Evolutionary conservation across 345 rosid genomes (phyloP), one percentile per base, ranked within the genome.

Genomic region (Litchi chinensis): DNA sequence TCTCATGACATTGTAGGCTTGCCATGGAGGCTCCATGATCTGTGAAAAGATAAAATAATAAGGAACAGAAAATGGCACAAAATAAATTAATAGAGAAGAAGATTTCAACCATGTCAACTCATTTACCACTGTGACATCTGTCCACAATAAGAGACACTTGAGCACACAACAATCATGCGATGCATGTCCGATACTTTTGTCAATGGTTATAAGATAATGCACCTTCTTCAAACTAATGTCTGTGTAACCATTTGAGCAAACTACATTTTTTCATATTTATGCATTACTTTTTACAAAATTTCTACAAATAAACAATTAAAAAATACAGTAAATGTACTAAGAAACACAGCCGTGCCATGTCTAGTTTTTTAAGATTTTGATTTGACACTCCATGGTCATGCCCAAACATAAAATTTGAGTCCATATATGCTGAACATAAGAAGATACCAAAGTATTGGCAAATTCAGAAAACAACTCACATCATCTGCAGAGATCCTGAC

Each of bases 11-110:
- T 93, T 90, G 77, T 87, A 91, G 24, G 98, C 94, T 87, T 88
- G 89, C 97, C 97, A 92, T 52, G 98, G 98, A 83, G 98, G 98
- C 78, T 95, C 98, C 98, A 93, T 92, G 75, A 95, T 91, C 98
- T 95, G 82, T 82, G 41, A 77, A 79, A 46, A 70, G 22, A 68
- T 63, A 50, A 18, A 4, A 66, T 40, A 21, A 48, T 63, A 73
- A 73, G 48, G 40, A 41, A 12, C 12, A 26, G 18, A 24, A 70
- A 41, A 72, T 2, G 18, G 74, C 62, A 70, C 11, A 18, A 50
- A 70, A 32, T 70, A 6, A 28, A 16, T 24, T 1, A 73, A 64
- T 26, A 24, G 37, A 28, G 16, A 21, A 57, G 21, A 18, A 63
- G 37, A 21, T 19, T 3, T 63, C 12, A 63, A 32, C 19, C 28